Evolutionary conservation across 1,139 yeast species (phyloP).

Genomic region (Yamadazyma diddensiae): DNA sequence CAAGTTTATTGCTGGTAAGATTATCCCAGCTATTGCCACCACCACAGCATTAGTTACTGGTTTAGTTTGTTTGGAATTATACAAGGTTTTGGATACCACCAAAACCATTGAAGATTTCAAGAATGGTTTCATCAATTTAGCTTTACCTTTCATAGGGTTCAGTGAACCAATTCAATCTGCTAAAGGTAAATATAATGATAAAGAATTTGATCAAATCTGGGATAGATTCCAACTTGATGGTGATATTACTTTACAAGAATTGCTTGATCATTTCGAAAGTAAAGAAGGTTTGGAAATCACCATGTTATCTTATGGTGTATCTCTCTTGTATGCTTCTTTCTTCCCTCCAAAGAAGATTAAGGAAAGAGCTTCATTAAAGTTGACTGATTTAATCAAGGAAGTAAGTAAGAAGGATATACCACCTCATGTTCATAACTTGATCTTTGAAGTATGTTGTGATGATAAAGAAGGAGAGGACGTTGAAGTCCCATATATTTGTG

Average conservation of each 20-base stretch:
- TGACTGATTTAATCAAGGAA: slow-evolving; percentile 72
- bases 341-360: slow-evolving; percentile 87
- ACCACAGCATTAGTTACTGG: slow-evolving; percentile 98
- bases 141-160: slow-evolving; percentile 94
- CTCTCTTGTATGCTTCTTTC: slow-evolving; percentile 87
- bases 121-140: slow-evolving; percentile 91
- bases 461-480: slow-evolving; percentile 93
- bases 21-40: slow-evolving; percentile 98
- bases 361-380: slow-evolving; percentile 65
- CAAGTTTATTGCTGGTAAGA: slow-evolving; percentile 86
- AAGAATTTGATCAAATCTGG: slow-evolving; percentile 87
- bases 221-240: slow-evolving; percentile 85
- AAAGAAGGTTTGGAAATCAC: slow-evolving; percentile 83
- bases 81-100: slow-evolving; percentile 78
- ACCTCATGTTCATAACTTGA: slow-evolving; percentile 68
- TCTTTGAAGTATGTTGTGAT: slow-evolving; percentile 89
- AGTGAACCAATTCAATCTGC: slow-evolving; percentile 92
- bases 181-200: slow-evolving; percentile 77
- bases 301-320: slow-evolving; percentile 90
- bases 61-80: slow-evolving; percentile 83
- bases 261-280: slow-evolving; percentile 72
- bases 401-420: slow-evolving; percentile 85
- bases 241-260: slow-evolving; percentile 71
- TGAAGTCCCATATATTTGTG: slow-evolving; percentile 76
- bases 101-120: slow-evolving; percentile 83